These are phyloP conservation scores for Starmera pachycereana DNA, from an alignment of 805 yeast genomes.

Conservation along the genomic window DNA sequence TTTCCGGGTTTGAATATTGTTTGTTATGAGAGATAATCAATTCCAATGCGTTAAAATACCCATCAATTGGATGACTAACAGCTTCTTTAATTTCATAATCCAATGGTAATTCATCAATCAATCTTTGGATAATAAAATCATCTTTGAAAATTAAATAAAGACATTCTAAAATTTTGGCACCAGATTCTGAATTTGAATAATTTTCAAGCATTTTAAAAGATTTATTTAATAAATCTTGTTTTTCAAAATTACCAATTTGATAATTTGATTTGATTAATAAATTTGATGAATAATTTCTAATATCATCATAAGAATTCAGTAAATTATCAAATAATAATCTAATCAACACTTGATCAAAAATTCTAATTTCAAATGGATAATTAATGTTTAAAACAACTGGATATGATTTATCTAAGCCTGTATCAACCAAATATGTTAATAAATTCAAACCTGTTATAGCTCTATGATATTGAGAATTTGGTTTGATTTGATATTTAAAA, in stretches of 20 bases:
- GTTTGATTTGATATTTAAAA: conserved; percentile 31
- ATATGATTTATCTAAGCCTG: conserved; percentile 47
- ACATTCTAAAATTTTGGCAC: conserved; percentile 52
- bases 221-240: conserved; percentile 10
- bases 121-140: conserved; percentile 18
- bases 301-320: conserved; percentile 67
- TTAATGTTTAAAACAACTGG: conserved; percentile 33
- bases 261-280: conserved; percentile 27
- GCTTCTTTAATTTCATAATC: conserved; percentile 30
- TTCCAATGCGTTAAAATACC: conserved; percentile 52
- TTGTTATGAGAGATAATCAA: conserved; percentile 28
- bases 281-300: conserved; percentile 42
- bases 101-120: conserved; percentile 25
- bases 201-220: conserved; percentile 30
- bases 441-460: conserved; percentile 39
- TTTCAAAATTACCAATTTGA: conserved; percentile 4
- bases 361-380: conserved; percentile 36
- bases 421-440: conserved; percentile 32
- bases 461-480: conserved; percentile 49
- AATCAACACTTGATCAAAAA: conserved; percentile 30
- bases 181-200: conserved; percentile 64
- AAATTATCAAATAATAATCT: conserved; percentile 50
- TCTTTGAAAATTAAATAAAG: conserved; percentile 31
- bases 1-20: conserved; percentile 1
- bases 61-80: conserved; percentile 52